Evolutionary conservation across 2,329 filamentous ascomycete genomes (phyloP).

Genomic region (Neofusicoccum sp.): DNA sequence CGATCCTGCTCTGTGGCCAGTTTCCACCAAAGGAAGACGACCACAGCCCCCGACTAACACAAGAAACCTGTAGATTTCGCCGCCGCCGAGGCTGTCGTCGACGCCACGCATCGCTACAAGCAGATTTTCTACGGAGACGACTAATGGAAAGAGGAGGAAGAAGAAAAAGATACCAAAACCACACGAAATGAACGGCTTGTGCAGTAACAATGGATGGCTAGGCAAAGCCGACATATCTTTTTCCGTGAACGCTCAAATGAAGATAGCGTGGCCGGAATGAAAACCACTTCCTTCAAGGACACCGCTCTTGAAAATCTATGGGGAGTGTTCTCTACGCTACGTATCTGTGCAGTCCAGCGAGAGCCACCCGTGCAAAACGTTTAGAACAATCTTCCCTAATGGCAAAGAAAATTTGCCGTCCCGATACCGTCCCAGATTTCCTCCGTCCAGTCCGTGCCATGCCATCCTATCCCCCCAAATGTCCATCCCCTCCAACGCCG

Average conservation of each 20-base stretch:
- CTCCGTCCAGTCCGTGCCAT: background rate
- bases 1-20: background rate
- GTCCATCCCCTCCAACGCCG: background rate
- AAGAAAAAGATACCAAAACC: background rate
- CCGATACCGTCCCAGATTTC: background rate
- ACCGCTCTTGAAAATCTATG: slow-evolving; percentile 1
- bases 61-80: slow-evolving; percentile 64
- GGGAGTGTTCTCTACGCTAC: slow-evolving; percentile 9
- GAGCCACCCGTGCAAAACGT: background rate
- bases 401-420: background rate
- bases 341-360: background rate
- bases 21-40: background rate
- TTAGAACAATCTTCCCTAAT: background rate
- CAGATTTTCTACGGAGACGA: slow-evolving; percentile 71
- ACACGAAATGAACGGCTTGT: background rate
- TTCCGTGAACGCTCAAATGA: too few relatives aligned
- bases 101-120: slow-evolving; percentile 80
- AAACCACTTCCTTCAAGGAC: background rate
- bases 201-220: too few relatives aligned
- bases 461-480: background rate
- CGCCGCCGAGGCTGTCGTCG: slow-evolving; percentile 77
- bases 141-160: background rate
- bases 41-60: background rate
- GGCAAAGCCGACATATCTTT: background rate
- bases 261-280: too few relatives aligned